A percentile compares a stretch with the other conserved stretches of the same genome.
phyloP scores from a whole-genome alignment of 768 basidiomycete genomes.

The Lyophyllum atratum region DNA sequence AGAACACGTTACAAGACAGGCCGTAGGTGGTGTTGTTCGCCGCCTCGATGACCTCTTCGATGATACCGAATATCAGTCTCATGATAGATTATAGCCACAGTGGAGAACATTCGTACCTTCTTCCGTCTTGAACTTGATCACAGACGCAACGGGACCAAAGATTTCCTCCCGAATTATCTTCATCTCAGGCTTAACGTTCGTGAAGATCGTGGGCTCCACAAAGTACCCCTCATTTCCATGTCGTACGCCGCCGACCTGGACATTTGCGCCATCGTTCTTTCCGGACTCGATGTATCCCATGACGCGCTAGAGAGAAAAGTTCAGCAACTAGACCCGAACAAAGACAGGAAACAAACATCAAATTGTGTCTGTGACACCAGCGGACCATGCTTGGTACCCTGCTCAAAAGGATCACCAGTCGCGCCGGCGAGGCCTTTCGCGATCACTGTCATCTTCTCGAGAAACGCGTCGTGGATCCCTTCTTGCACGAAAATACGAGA shows the following conservation, averaged over 20 bases:
- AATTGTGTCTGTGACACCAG: neutral
- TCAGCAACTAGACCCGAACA: neutral
- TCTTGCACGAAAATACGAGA: neutral
- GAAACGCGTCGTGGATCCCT: neutral
- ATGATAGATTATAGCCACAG: neutral
- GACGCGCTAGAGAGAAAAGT: slow-evolving; percentile 43
- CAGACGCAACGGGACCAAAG: slow-evolving; percentile 69
- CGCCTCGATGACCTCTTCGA: neutral
- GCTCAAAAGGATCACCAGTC: neutral
- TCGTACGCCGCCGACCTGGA: slow-evolving; percentile 62
- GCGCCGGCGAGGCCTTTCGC: neutral
- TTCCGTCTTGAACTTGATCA: slow-evolving; percentile 54
- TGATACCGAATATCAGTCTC: neutral
- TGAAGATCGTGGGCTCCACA: slow-evolving; percentile 66
- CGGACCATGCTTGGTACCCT: neutral
- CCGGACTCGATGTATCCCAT: slow-evolving; percentile 69
- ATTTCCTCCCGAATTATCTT: slow-evolving; percentile 65
- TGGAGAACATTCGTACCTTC: neutral
- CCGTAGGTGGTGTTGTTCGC: slow-evolving; percentile 54
- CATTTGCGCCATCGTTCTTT: slow-evolving; percentile 61
- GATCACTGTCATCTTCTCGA: neutral
- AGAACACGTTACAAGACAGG: slow-evolving; percentile 86
- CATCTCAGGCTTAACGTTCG: slow-evolving; percentile 59
- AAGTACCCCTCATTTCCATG: slow-evolving; percentile 42
- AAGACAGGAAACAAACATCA: neutral